Percentiles rank a stretch among this genome's conserved stretches.
These are phyloP conservation scores for Coemansia sp. DNA, from an alignment of 192 early-diverging fungal genomes.

Conservation along the genomic window DNA sequence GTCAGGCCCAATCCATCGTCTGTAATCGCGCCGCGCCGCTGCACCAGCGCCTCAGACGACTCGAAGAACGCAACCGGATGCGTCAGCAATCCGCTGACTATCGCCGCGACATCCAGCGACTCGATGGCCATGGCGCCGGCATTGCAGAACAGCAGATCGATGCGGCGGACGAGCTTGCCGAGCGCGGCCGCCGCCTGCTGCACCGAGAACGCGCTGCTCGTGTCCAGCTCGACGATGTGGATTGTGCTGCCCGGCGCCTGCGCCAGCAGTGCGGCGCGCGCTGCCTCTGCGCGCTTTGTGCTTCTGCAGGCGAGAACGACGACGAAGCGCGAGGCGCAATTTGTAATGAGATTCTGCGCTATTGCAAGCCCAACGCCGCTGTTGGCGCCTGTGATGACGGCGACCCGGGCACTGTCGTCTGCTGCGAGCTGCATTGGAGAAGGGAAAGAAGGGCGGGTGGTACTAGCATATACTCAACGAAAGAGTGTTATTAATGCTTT, in stretches of 20 bases:
- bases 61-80: conserved; percentile 44
- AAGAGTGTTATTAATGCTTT: too few relatives aligned
- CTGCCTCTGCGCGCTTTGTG: conserved; percentile 15
- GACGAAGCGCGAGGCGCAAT: background rate
- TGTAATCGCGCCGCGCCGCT: conserved; percentile 30
- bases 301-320: conserved; percentile 54
- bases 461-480: background rate
- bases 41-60: conserved; percentile 45
- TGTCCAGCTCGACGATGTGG: conserved; percentile 39
- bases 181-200: conserved; percentile 18
- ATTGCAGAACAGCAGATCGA: conserved; percentile 53
- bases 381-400: conserved; percentile 27
- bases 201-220: conserved; percentile 48
- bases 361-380: conserved; percentile 48
- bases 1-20: conserved; percentile 43
- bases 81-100: conserved; percentile 31
- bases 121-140: conserved; percentile 54
- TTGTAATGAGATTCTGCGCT: conserved; percentile 15
- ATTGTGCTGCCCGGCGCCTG: background rate
- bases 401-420: background rate
- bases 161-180: background rate
- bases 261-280: conserved; percentile 18
- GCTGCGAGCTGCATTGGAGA: too few relatives aligned
- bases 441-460: too few relatives aligned
- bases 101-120: conserved; percentile 12